These are phyloP conservation scores for Lentinula sp. DNA, from an alignment of 768 basidiomycete species.

Conservation along the genomic window DNA sequence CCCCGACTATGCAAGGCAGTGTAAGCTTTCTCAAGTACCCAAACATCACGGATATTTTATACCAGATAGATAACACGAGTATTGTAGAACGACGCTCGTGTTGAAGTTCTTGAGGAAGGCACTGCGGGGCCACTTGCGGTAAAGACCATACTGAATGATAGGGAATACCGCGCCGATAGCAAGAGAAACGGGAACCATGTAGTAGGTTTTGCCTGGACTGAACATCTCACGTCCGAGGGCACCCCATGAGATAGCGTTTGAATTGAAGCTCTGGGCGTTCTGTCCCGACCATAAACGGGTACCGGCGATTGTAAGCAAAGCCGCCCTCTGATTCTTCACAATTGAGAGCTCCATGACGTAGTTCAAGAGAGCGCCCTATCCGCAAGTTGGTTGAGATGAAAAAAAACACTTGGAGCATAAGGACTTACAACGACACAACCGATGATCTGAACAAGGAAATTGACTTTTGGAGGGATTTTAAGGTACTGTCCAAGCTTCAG, in stretches of 20 bases:
- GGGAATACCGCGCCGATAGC: conserved; percentile 24
- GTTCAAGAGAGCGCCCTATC: background rate
- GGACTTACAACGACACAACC: conserved; percentile 24
- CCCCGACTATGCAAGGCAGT: conserved; percentile 18
- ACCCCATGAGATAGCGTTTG: conserved; percentile 25
- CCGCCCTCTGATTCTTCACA: background rate
- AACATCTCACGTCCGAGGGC: conserved; percentile 26
- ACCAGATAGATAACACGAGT: conserved; percentile 4
- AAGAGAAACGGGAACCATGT: conserved; percentile 20
- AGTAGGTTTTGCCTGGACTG: conserved; percentile 14
- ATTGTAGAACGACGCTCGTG: conserved; percentile 17
- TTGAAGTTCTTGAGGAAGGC: conserved; percentile 12
- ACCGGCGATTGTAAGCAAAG: conserved; percentile 18
- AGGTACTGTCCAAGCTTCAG: conserved; percentile 30
- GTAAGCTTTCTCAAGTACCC: background rate
- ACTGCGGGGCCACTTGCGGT: conserved; percentile 23
- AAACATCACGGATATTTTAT: conserved; percentile 6
- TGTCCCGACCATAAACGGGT: conserved; percentile 27
- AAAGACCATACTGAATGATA: conserved; percentile 24
- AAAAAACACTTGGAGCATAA: background rate
- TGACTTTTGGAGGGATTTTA: conserved; percentile 43
- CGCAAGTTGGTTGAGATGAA: background rate
- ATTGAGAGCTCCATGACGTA: conserved; percentile 3
- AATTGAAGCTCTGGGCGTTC: conserved; percentile 22
- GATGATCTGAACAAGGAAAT: conserved; percentile 38